Evolutionary conservation across 495 filamentous ascomycete genomes (phyloP).

Genomic region (Neurospora pannonica): DNA sequence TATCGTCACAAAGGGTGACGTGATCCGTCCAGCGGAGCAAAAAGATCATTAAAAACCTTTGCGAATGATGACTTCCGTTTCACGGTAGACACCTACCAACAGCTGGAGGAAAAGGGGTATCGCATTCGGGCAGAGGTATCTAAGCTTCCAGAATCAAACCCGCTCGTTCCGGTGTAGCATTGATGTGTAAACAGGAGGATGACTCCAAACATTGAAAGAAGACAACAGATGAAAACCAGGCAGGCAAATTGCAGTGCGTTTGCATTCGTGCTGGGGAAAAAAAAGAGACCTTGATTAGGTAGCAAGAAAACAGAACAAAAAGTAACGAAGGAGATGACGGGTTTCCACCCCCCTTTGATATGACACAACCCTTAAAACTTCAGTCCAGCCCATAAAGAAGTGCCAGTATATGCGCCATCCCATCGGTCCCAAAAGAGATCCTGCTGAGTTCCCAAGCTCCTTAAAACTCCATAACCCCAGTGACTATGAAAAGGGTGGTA

Average conservation of each 20-base stretch:
- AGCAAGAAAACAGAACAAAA: background rate
- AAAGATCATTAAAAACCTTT: background rate
- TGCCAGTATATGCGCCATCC: background rate
- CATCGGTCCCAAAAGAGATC: background rate
- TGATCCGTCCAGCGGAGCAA: background rate
- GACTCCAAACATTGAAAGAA: background rate
- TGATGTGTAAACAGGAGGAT: background rate
- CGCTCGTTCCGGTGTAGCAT: background rate
- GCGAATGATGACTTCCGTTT: background rate
- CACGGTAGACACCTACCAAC: background rate
- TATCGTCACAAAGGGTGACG: background rate
- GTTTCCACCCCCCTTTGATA: background rate
- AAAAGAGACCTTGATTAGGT: background rate
- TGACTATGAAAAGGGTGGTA: background rate
- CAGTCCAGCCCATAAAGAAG: background rate
- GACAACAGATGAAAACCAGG: background rate
- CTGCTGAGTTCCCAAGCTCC: background rate
- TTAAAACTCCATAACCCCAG: background rate
- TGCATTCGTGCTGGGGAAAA: background rate
- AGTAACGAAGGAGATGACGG: background rate
- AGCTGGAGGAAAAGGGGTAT: background rate
- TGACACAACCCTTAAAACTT: background rate
- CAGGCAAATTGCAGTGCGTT: background rate
- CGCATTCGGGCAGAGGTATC: background rate
- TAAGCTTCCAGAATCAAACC: background rate